Base-by-base conservation (phyloP, 2,329 filamentous ascomycete genomes). In the Aspergillus piperis region DNA sequence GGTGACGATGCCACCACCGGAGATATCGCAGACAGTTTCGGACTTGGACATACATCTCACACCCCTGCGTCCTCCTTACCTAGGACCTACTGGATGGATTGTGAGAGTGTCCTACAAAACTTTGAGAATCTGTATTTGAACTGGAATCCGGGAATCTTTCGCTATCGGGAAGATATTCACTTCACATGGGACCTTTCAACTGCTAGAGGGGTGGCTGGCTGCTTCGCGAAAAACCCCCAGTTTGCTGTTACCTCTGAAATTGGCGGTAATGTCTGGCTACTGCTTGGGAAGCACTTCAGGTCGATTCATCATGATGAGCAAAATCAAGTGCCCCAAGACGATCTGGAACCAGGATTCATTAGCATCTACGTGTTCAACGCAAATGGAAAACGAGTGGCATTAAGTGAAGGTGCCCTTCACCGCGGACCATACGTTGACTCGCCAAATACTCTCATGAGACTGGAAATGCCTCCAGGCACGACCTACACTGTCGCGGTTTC, bases 61-160 rank as follows among this genome's bases (percentile, higher is more conserved):
- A 57, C 62, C 62, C 66, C 59, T 60, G 67, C 68, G 5, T 65
- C 68, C 21, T 69, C 77, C 19, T 70, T 75, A 27, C 88, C 89
- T 0, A 92, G 92, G n/a, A 91, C 90, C 0, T 96, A 96, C 71
- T 98, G 95, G 94, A 96, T 98, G 78, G 87, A 89, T 23, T 86
- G 95, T 27, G 90, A 96, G 67, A 90, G 92, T 65, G 87, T 97
- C 3, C 85, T 91, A 38, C 92, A 96, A 70, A 88, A 96, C 71
- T 99, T 97, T 64, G 92, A 98, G 73, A 96, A 93, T 17, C 86
- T 99, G 66, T 99, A 98, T 75, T 82, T 99, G 57, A 99, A 98
- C 77, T 99, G 95, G 95, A 97, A 96, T 66, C 93, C 95, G 0
- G 84, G 85, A 0, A 81, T 96, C 0, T 99, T 99, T 76, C 81